Evolutionary conservation across 805 yeast genomes (phyloP), one percentile per base, ranked within the genome.

Genomic region (Spathaspora arborariae): DNA sequence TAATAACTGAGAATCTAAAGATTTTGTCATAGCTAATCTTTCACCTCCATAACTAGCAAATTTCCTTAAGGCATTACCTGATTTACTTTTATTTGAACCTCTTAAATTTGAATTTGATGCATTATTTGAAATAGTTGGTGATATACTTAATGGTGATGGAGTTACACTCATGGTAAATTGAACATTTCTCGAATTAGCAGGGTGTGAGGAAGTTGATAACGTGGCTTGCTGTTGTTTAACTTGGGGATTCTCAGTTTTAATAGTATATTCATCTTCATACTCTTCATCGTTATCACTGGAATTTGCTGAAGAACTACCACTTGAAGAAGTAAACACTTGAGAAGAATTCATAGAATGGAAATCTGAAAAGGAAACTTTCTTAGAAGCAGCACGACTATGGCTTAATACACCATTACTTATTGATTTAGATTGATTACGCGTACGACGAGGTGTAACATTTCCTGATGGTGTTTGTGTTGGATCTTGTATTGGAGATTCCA

Each of bases 361-460:
- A 33, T 50, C 50, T 11, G 55, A 46, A 45, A 55, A 57, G 24
- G 58, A 45, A 11, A 56, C 58, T 40, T 51, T 56, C 39, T 54
- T 54, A 15, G 36, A 34, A 8, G 26, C 27, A 26, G 30, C 15
- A 49, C 46, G 42, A 26, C 50, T 39, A 33, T 51, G 52, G 9
- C 45, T 43, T 24, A 56, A 44, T 33, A 53, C 51, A 5, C 51
- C 59, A 36, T 52, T 54, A 15, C 56, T 51, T 20, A 56, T 53
- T 13, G 56, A 49, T 30, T 54, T 51, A 18, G 57, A 51, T 39
- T 53, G 52, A 20, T 35, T 44, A 19, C 56, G 45, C 11, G 27
- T 18, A 20, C 30, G 34, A n/a, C n/a, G 27, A 42, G 45, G 39
- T 6, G 41, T 39, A 15, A 16, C 33, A 21, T 16, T 21, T n/a